Conservation (phyloP, 495 filamentous ascomycete species). For the Penicillium robsamsonii region DNA sequence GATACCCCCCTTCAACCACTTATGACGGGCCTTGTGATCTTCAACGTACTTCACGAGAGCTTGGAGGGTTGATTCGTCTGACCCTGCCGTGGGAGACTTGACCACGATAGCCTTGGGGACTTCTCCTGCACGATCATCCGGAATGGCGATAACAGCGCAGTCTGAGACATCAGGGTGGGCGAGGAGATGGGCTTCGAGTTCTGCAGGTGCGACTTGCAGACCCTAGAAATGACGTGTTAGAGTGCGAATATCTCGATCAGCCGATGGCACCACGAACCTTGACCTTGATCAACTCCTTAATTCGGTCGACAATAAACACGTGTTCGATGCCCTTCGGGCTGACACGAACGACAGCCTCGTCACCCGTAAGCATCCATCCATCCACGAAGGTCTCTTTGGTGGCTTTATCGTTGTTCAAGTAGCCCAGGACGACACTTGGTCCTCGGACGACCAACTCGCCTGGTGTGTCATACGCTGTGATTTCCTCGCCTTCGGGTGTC, state of each 20-base stretch:
- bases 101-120: conserved; percentile 87
- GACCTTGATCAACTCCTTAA: conserved; percentile 94
- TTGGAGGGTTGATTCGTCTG: conserved; percentile 59
- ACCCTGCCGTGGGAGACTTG: conserved; percentile 58
- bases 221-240: conserved; percentile 50
- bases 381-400: conserved; percentile 77
- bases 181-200: conserved; percentile 86
- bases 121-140: conserved; percentile 73
- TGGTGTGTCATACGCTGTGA: conserved; percentile 70
- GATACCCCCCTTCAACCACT: conserved; percentile 85
- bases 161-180: conserved; percentile 78
- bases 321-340: conserved; percentile 69
- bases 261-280: conserved; percentile 55
- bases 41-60: conserved; percentile 76
- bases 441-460: conserved; percentile 78
- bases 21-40: conserved; percentile 80
- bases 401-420: conserved; percentile 81
- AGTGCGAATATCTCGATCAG: background rate
- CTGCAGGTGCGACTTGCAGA: conserved; percentile 87
- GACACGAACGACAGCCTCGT: conserved; percentile 71
- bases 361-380: conserved; percentile 82
- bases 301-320: conserved; percentile 78
- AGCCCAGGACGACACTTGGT: conserved; percentile 77
- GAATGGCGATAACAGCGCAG: conserved; percentile 79
- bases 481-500: conserved; percentile 69